phyloP scores from a whole-genome alignment of 768 basidiomycete genomes.

The Roridomyces roridus region DNA sequence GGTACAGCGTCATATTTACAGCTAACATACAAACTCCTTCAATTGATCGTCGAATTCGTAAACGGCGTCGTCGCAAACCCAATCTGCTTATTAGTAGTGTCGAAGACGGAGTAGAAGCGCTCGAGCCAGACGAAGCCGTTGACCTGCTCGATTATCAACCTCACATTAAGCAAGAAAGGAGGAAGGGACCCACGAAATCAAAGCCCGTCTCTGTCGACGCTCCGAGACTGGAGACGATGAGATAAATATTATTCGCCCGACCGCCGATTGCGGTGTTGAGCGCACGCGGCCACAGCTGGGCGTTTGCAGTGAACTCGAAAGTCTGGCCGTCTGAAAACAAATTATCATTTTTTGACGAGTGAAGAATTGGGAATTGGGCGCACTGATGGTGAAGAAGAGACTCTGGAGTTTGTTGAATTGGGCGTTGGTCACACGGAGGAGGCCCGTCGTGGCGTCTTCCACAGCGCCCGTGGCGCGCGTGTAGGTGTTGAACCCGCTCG shows the following conservation, averaged over 20 bases:
- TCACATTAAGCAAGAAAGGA: background rate
- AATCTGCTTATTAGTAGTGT: constrained; percentile 42
- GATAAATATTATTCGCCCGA: constrained; percentile 27
- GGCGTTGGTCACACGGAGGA: constrained; percentile 41
- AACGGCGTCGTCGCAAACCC: constrained; percentile 47
- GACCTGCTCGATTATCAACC: background rate
- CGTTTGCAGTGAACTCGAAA: constrained; percentile 46
- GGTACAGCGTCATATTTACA: no score
- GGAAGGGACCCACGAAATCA: constrained; percentile 43
- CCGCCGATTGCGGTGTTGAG: constrained; percentile 37
- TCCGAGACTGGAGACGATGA: constrained; percentile 39
- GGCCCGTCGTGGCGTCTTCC: constrained; percentile 31
- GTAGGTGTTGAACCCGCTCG: constrained; percentile 37
- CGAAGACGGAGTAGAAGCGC: constrained; percentile 51
- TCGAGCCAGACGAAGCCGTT: constrained; percentile 32
- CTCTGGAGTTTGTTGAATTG: constrained; percentile 44
- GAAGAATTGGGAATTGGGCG: background rate
- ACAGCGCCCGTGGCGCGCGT: constrained; percentile 36
- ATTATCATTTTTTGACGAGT: background rate
- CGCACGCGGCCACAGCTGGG: constrained; percentile 34
- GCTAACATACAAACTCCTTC: background rate
- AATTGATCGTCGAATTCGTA: constrained; percentile 30
- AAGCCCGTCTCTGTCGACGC: constrained; percentile 40
- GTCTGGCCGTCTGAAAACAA: constrained; percentile 19
- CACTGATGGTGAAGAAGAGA: constrained; percentile 42